Conservation (phyloP, 805 yeast species). For the Kodamaea nitidulidarum region DNA sequence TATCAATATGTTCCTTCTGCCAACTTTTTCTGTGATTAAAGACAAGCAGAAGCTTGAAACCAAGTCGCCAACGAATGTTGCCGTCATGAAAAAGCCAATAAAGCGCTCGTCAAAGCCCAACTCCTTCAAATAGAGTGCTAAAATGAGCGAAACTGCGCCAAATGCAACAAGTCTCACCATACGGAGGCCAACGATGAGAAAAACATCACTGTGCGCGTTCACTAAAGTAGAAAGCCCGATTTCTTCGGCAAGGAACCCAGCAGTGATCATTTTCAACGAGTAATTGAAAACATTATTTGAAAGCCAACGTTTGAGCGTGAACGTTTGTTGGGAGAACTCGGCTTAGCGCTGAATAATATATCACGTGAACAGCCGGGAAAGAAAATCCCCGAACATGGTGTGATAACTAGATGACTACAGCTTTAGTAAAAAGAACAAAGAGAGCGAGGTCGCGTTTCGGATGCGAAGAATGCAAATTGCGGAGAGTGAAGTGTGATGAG, state of each 20-base stretch:
- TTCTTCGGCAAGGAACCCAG: slow-evolving; percentile 21
- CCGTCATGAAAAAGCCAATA: slow-evolving; percentile 47
- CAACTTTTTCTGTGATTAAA: slow-evolving; percentile 43
- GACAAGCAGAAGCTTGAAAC: slow-evolving; percentile 45
- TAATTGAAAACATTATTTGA: too few species aligned
- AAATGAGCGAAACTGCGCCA: slow-evolving; percentile 35
- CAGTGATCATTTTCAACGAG: too few species aligned
- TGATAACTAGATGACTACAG: neutral
- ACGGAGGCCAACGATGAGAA: slow-evolving; percentile 27
- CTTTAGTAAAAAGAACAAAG: slow-evolving; percentile 4
- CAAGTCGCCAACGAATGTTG: slow-evolving; percentile 50
- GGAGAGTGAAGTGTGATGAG: slow-evolving; percentile 26
- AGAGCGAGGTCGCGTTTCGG: slow-evolving; percentile 20
- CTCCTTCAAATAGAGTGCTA: slow-evolving; percentile 43
- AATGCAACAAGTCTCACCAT: slow-evolving; percentile 34
- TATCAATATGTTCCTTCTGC: slow-evolving; percentile 40
- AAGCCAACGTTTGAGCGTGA: too few species aligned
- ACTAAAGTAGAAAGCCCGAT: slow-evolving; percentile 32
- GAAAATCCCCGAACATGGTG: neutral
- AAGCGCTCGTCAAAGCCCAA: slow-evolving; percentile 38
- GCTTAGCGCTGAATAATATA: neutral
- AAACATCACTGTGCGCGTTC: slow-evolving; percentile 28
- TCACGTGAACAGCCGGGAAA: neutral
- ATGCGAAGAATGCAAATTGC: slow-evolving; percentile 20
- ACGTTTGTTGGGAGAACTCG: too few species aligned